phyloP scores from a whole-genome alignment of 139 green algal species.

The Pleodorina starrii region DNA sequence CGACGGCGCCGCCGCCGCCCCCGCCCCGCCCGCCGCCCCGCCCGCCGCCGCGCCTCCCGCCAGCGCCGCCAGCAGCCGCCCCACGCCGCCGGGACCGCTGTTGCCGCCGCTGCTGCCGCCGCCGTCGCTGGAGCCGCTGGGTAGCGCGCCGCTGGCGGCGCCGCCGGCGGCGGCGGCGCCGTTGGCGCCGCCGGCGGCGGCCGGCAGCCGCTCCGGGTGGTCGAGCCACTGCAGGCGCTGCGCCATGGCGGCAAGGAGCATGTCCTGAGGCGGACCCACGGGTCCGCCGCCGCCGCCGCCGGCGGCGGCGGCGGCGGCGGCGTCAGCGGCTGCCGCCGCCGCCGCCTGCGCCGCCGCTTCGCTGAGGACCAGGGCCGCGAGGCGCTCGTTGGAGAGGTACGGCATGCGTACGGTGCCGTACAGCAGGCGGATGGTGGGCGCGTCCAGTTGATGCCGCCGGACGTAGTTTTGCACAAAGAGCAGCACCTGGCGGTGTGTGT shows the following conservation, averaged over 20 bases:
- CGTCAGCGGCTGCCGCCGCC: background rate
- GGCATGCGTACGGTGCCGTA: conserved; percentile 42
- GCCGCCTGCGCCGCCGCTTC: background rate
- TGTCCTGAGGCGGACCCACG: conserved; percentile 17
- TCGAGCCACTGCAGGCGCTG: conserved; percentile 33
- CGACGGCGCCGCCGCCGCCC: background rate
- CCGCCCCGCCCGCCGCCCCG: background rate
- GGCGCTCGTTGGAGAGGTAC: conserved; percentile 52
- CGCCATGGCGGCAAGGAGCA: conserved; percentile 46
- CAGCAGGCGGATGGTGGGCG: background rate
- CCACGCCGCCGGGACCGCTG: background rate
- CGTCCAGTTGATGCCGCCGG: conserved; percentile 34
- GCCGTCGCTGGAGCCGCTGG: background rate
- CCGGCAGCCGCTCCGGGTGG: conserved; percentile 42
- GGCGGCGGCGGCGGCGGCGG: background rate
- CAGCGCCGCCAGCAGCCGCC: background rate
- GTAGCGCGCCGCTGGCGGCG: background rate
- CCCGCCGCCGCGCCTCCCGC: background rate
- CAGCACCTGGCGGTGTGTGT: conserved; percentile 33
- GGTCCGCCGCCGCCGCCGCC: background rate
- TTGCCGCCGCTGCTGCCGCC: background rate
- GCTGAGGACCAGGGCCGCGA: conserved; percentile 10
- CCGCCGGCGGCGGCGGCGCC: background rate
- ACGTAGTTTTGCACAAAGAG: conserved; percentile 52
- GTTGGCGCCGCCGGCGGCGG: background rate